Base-by-base conservation (phyloP, 176 grass and related monocot genomes). In the Triticum monococcum region DNA sequence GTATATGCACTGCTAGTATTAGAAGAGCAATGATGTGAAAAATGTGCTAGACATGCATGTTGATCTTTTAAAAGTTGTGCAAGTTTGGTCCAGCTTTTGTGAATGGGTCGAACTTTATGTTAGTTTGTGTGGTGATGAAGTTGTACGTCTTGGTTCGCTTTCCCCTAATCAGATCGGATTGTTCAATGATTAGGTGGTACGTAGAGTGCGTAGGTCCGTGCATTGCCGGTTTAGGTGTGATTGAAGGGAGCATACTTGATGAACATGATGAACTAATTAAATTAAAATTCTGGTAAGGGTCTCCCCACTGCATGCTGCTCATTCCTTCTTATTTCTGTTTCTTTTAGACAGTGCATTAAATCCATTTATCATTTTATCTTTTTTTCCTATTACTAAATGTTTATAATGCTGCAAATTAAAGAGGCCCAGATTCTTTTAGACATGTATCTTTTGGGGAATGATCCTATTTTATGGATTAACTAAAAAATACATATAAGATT, bases 211-310 rank as follows among this genome's bases (percentile, higher is more conserved):
- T 79, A 75, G 77, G 35, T 30, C 69, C 48, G 16, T 32, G 31
- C 35, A 35, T 79, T 79, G 84, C 67, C 31, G 41, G 85, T 45
- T 87, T 83, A 73, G 31, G 32, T 65, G 72, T 25, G 65, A 25
- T 78, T 64, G 48, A 78, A 63, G 72, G 73, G 8, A 28, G 17
- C 62, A 68, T 65, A 12, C 36, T 89, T 75, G 25, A 81, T 60
- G 11, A 72, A 68, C 65, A 57, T 1, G 73, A 45, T 22, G 25
- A 83, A n/a, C 17, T 56, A 13, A 11, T 10, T 68, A 77, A 45
- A 45, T 3, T 4, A 36, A 30, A 43, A 2, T 25, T 72, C 37
- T 24, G 12, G 12, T 26, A 26, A 74, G 50, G 67, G 32, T 50
- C 35, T 61, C 25, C 68, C 43, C 31, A 85, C 63, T 59, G 52